Base-by-base conservation (phyloP, 768 basidiomycete genomes). In the Russula foetens region DNA sequence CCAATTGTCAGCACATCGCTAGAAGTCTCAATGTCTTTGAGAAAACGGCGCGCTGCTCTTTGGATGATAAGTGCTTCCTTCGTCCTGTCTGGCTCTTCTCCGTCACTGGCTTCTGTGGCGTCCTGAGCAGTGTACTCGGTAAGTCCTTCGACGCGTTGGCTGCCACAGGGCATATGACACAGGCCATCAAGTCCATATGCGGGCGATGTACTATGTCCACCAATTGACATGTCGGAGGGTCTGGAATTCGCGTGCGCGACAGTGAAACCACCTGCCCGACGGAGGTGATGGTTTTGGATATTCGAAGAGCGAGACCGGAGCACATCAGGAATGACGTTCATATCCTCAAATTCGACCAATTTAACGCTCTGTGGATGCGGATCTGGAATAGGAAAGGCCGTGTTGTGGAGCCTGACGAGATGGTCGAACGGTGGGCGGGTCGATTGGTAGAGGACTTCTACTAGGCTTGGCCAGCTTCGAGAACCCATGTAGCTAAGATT, bases 61-160 rank as follows among this genome's bases (percentile, higher is more conserved):
- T 62, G 60, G 19, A 58, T 53, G 23, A 58, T 5, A 35, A 35
- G 6, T 3, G 28, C 56, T 31, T 56, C 43, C 11, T 38, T 39
- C 28, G 49, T 51, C 31, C 15, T 51, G 59, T 61, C 60, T 2
- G 26, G 33, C 26, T 53, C 60, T 31, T 45, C 49, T 49, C 29
- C n/a, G n/a, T n/a, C n/a, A n/a, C n/a, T n/a, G 7, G 11, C 19
- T 4, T 60, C 31, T 11, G 21, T 14, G 7, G 49, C 43, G 12
- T 61, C 60, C 12, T 60, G 31, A 38, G 48, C 26, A 14, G 59
- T 33, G 28, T 60, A 60, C 21, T 51, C 59, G 2, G 21, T 48
- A 3, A 45, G 31, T 24, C n/a, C 54, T 38, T 56, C 47, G 4
- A 7, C n/a, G 9, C 5, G 53, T 45, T 24, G 23, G 23, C 29